Evolutionary conservation across 495 filamentous ascomycete genomes (phyloP), one percentile per base, ranked within the genome.

Genomic region (Podospora appendiculata): DNA sequence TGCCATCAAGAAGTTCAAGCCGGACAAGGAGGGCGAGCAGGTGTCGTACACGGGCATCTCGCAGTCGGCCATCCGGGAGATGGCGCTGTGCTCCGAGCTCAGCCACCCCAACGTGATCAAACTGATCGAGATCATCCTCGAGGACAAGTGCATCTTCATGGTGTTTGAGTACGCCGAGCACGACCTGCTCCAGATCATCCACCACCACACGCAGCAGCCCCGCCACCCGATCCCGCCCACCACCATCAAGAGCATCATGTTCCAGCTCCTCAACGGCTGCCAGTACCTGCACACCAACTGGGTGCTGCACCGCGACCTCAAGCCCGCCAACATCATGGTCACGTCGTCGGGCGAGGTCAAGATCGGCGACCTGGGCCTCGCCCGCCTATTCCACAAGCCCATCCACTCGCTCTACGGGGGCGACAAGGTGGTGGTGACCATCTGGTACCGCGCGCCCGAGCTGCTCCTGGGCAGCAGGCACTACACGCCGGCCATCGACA

Each of bases 1-100:
- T 66, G 92, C 92, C 49, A 97, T 97, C 71, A 97, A 97, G 70
- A 96, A 96, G 83, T 99, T 99, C 83, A 99, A 99, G 73, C 93
- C 93, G 38, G 93, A 99, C 70, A 97, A 97, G 73, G 93, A 99
- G 70, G 93, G 92, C 40, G 94, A 97, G 67, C 76, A 84, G 53
- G 78, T 95, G 46, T 87, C 94, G 57, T 99, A 99, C 69, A 95
- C 93, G 6, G 93, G 93, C 54, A 93, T 99, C 52, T 97, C 94
- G 0, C 93, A 99, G 67, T 96, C 91, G 0, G 93, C 94, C 7
- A 87, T 95, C 56, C 88, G 93, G 38, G 93, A 99, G 69, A 99
- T 99, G 94, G 86, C 92, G n/a, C 78, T 99, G 6, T 99, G 93
- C 64, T 90, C 90, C 52, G 94, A 97, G 61, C 79, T 97, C 10